phyloP scores from a whole-genome alignment of 1,284 basidiomycete species.

The Inonotus hispidus region DNA sequence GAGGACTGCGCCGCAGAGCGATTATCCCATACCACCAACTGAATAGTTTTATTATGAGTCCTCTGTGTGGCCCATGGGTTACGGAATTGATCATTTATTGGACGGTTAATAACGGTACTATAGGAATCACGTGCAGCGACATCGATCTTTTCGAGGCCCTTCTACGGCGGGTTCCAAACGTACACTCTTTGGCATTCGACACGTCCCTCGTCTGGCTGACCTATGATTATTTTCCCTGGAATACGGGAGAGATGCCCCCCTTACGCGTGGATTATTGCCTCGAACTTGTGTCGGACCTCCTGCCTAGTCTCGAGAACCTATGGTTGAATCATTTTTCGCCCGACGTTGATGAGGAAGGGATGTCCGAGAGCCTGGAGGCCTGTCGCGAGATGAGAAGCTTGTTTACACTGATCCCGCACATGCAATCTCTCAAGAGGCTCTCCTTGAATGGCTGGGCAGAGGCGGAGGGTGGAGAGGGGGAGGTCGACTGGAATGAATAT shows the following conservation, averaged over 20 bases:
- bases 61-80: neutral
- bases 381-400: neutral
- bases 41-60: neutral
- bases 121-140: neutral
- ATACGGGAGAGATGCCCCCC: neutral
- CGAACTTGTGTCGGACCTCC: neutral
- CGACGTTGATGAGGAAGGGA: neutral
- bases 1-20: neutral
- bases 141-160: neutral
- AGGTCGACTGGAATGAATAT: neutral
- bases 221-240: neutral
- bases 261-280: neutral
- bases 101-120: neutral
- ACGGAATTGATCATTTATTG: slow-evolving; percentile 3
- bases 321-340: neutral
- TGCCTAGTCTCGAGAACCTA: neutral
- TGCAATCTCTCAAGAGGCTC: neutral
- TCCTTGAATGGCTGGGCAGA: neutral
- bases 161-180: neutral
- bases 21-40: neutral
- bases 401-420: neutral
- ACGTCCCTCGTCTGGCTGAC: neutral
- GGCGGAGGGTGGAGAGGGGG: neutral
- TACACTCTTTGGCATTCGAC: neutral
- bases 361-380: neutral